A percentile compares a stretch with the other conserved stretches of the same genome.
These are phyloP conservation scores for Isoetes engelmannii DNA, from an alignment of 83 land plant genomes.

Conservation along the genomic window DNA sequence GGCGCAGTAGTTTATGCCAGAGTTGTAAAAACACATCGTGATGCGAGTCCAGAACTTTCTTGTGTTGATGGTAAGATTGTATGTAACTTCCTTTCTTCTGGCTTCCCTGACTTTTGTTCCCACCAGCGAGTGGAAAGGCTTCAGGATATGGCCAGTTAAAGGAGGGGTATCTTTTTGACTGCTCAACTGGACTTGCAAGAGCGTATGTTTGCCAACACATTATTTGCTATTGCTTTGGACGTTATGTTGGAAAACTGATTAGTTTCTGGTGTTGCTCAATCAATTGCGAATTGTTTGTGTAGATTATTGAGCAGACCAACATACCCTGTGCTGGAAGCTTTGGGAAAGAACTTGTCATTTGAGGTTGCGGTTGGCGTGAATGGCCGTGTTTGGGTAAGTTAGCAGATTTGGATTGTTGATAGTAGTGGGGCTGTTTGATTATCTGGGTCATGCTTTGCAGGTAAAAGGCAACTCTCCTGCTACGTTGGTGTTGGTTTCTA, in stretches of 20 bases:
- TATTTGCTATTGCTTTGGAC: too few species aligned
- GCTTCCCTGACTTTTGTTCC: slow-evolving; percentile 1
- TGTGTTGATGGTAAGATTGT: slow-evolving; percentile 71
- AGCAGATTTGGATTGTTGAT: too few species aligned
- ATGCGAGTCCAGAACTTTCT: slow-evolving; percentile 83
- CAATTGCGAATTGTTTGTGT: too few species aligned
- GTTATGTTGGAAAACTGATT: too few species aligned
- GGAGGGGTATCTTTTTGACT: slow-evolving; percentile 82
- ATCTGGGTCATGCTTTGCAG: slow-evolving; percentile 36
- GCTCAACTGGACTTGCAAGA: slow-evolving; percentile 78
- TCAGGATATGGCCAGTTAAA: slow-evolving; percentile 82
- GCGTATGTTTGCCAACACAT: too few species aligned
- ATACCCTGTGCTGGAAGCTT: slow-evolving; percentile 79
- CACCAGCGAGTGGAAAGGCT: slow-evolving; percentile 71
- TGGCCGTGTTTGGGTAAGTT: slow-evolving; percentile 88
- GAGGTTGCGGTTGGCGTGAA: slow-evolving; percentile 90
- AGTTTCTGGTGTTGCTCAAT: too few species aligned
- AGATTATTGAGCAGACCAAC: slow-evolving; percentile 79
- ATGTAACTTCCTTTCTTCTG: background rate
- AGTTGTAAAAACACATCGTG: slow-evolving; percentile 81
- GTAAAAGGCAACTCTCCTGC: slow-evolving; percentile 68
- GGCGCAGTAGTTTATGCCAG: slow-evolving; percentile 75
- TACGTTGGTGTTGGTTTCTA: slow-evolving; percentile 54
- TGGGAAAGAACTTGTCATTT: slow-evolving; percentile 74
- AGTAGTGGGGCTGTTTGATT: too few species aligned